Conservation (phyloP, 2,329 filamentous ascomycete species). For the Colletotrichum spaethianum region DNA sequence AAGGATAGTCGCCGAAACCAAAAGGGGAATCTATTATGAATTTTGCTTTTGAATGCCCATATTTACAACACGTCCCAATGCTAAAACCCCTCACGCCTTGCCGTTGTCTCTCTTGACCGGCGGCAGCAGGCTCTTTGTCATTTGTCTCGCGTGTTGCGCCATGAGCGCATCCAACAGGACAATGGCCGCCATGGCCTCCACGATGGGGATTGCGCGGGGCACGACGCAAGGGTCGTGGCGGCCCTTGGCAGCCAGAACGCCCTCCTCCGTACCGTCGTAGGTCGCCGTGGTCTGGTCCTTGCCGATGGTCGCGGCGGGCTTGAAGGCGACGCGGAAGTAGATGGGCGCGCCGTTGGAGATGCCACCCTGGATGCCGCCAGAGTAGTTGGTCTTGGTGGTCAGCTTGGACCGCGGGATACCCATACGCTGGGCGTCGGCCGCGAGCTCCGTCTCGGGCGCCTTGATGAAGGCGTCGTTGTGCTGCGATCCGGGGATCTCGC, state of each 20-base stretch:
- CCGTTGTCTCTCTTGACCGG: slow-evolving; percentile 36
- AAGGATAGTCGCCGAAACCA: slow-evolving; percentile 2
- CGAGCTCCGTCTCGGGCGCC: slow-evolving; percentile 59
- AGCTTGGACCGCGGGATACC: slow-evolving; percentile 72
- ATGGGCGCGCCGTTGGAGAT: slow-evolving; percentile 95
- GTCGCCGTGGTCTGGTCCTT: slow-evolving; percentile 87
- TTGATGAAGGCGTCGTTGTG: slow-evolving; percentile 93
- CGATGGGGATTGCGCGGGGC: slow-evolving; percentile 87
- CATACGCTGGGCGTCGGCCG: slow-evolving; percentile 51
- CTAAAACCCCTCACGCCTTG: slow-evolving; percentile 6
- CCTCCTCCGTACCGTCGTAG: slow-evolving; percentile 80
- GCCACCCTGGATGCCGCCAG: slow-evolving; percentile 93
- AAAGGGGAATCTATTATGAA: slow-evolving; percentile 33
- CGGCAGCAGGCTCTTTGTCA: slow-evolving; percentile 40
- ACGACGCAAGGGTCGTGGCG: slow-evolving; percentile 95
- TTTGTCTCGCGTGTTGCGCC: slow-evolving; percentile 78
- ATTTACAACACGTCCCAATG: slow-evolving; percentile 31
- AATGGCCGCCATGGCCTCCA: slow-evolving; percentile 92
- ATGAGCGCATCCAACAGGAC: slow-evolving; percentile 90
- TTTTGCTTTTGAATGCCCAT: slow-evolving; percentile 30
- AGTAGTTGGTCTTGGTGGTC: slow-evolving; percentile 94
- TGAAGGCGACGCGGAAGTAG: slow-evolving; percentile 96
- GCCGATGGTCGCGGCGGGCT: slow-evolving; percentile 93
- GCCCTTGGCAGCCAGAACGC: slow-evolving; percentile 90
- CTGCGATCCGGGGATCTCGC: slow-evolving; percentile 86